A percentile compares a stretch with the other conserved stretches of the same genome.
Conservation (phyloP, 345 rosid genomes). For the Salix viminalis region DNA sequence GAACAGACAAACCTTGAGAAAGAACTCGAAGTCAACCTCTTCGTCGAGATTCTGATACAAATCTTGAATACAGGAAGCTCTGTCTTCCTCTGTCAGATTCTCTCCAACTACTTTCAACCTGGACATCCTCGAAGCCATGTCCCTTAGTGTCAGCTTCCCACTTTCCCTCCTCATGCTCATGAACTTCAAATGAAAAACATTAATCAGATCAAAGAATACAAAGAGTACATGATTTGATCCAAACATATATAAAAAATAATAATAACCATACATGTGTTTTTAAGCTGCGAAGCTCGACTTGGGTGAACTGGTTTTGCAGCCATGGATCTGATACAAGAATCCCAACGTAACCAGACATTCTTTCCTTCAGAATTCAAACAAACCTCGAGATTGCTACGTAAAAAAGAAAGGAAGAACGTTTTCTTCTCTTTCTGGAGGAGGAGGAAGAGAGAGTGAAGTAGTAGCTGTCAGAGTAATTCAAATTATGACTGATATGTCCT, state of each 20-base stretch:
- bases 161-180: constrained; percentile 88
- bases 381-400: not conserved
- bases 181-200: constrained; percentile 63
- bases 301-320: constrained; percentile 98
- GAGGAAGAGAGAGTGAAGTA: not conserved
- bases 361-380: not conserved
- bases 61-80: constrained; percentile 60
- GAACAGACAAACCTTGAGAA: constrained; percentile 51
- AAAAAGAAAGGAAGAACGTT: not conserved
- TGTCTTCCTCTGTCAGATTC: constrained; percentile 64
- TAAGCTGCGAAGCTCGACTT: constrained; percentile 96
- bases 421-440: not conserved
- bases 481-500: constrained; percentile 21
- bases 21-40: constrained; percentile 94
- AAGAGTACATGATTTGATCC: not conserved
- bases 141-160: constrained; percentile 76
- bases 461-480: constrained; percentile 37
- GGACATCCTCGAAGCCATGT: constrained; percentile 84
- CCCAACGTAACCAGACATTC: constrained; percentile 88
- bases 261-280: constrained; percentile 59
- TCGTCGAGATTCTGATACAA: constrained; percentile 57
- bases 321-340: constrained; percentile 90
- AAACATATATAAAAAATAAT: not conserved
- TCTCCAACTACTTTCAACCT: constrained; percentile 80
- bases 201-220: not conserved